Conservation (phyloP, 1,284 basidiomycete genomes). For the Trichosporon sp. region DNA sequence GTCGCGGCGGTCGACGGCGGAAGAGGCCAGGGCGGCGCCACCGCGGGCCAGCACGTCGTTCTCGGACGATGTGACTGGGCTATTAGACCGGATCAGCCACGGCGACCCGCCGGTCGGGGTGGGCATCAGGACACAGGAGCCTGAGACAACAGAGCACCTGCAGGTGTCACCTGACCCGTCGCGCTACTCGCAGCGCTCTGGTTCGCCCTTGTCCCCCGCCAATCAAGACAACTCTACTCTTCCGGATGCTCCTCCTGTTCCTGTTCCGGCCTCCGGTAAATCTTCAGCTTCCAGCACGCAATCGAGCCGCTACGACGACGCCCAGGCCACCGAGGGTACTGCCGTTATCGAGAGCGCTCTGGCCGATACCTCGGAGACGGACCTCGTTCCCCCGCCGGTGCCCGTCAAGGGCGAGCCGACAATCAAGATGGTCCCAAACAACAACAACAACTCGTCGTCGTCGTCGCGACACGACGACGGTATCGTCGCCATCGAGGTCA, state of each 20-base stretch:
- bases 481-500: constrained; percentile 14
- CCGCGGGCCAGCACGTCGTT: constrained; percentile 22
- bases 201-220: constrained; percentile 5
- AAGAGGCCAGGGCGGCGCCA: neutral
- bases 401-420: neutral
- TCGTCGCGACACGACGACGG: neutral
- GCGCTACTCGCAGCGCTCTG: neutral
- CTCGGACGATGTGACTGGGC: constrained; percentile 34
- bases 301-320: constrained; percentile 3
- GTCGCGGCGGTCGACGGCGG: neutral
- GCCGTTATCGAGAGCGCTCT: neutral
- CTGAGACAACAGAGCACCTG: constrained; percentile 13
- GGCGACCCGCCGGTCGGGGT: constrained; percentile 3
- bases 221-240: neutral
- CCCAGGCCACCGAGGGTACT: neutral
- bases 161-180: constrained; percentile 14
- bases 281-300: neutral
- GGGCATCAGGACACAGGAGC: constrained; percentile 3
- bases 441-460: too few species aligned
- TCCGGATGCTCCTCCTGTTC: neutral
- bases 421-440: neutral
- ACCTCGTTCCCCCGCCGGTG: neutral
- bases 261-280: neutral
- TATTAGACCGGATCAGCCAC: constrained; percentile 18
- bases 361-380: neutral